Conservation (phyloP, 2,329 filamentous ascomycete genomes). For the Fusarium mundagurra region DNA sequence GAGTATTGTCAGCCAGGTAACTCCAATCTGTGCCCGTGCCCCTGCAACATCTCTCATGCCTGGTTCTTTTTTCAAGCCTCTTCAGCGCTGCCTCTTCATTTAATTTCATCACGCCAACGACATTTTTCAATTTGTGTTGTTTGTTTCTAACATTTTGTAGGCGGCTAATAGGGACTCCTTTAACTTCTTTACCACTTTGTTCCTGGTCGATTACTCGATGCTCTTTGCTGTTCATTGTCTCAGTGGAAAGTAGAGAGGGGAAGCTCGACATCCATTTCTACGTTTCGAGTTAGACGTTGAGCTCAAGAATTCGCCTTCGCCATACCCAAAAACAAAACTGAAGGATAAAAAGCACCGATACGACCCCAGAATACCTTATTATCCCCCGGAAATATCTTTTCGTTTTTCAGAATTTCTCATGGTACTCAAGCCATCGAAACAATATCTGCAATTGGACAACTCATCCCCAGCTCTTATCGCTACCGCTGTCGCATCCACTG, state of each 20-base stretch:
- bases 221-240: neutral
- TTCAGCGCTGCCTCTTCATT: constrained; percentile 4
- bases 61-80: constrained; percentile 4
- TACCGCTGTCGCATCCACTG: constrained; percentile 14
- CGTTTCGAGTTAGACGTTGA: neutral
- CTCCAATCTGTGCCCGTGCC: constrained; percentile 6
- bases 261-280: neutral
- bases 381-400: neutral
- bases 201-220: neutral
- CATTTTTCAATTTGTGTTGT: neutral
- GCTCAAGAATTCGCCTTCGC: neutral
- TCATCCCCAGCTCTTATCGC: neutral
- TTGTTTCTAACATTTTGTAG: neutral
- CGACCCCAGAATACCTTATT: neutral
- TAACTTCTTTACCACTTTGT: neutral
- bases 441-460: constrained; percentile 7
- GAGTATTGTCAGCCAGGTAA: constrained; percentile 3
- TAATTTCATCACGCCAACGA: neutral
- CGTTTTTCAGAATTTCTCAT: constrained; percentile 1
- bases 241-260: neutral
- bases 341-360: constrained; percentile 2
- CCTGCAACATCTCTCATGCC: constrained; percentile 3
- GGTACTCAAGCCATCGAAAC: constrained; percentile 1
- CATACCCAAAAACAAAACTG: neutral
- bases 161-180: neutral